These are phyloP conservation scores for Boletus pseudopeckii DNA, from an alignment of 768 basidiomycete species.

Conservation along the genomic window DNA sequence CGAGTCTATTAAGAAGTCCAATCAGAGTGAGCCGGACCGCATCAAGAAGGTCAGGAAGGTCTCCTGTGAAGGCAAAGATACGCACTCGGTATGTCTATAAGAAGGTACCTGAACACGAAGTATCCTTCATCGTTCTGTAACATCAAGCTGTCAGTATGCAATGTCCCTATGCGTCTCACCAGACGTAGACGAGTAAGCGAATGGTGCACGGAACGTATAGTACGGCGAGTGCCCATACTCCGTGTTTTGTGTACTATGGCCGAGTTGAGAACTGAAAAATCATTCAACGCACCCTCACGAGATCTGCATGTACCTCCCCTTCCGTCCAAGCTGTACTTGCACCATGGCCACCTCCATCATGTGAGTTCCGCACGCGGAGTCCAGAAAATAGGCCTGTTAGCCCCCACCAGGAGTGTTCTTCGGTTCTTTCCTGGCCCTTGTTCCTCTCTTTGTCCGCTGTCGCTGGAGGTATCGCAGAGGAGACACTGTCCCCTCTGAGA, in stretches of 20 bases:
- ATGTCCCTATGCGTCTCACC: conserved; percentile 1
- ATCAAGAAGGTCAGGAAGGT: neutral
- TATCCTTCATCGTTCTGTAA: conserved; percentile 69
- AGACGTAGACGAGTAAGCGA: neutral
- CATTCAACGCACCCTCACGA: conserved; percentile 56
- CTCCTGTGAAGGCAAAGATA: conserved; percentile 22
- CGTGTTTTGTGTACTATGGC: neutral
- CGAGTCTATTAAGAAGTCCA: conserved; percentile 45
- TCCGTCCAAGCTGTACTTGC: conserved; percentile 55
- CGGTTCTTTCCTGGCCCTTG: conserved; percentile 30
- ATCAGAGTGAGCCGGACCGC: conserved; percentile 7
- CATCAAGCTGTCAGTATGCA: conserved; percentile 9
- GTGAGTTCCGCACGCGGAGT: conserved; percentile 42
- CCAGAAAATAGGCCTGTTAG: conserved; percentile 70
- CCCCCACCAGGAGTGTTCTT: conserved; percentile 44
- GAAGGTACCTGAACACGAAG: conserved; percentile 73
- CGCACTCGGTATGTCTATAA: conserved; percentile 79
- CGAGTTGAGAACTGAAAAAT: conserved; percentile 1
- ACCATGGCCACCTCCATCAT: conserved; percentile 29
- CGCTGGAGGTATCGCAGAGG: conserved; percentile 33
- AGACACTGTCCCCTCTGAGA: conserved; percentile 59
- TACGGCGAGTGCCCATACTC: neutral
- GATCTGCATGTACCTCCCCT: conserved; percentile 79
- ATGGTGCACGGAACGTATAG: neutral
- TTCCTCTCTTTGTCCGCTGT: conserved; percentile 27